Percentiles rank a stretch among this genome's conserved stretches.
Evolutionary conservation across 768 basidiomycete species (phyloP).

Genomic region (Vararia minispora): DNA sequence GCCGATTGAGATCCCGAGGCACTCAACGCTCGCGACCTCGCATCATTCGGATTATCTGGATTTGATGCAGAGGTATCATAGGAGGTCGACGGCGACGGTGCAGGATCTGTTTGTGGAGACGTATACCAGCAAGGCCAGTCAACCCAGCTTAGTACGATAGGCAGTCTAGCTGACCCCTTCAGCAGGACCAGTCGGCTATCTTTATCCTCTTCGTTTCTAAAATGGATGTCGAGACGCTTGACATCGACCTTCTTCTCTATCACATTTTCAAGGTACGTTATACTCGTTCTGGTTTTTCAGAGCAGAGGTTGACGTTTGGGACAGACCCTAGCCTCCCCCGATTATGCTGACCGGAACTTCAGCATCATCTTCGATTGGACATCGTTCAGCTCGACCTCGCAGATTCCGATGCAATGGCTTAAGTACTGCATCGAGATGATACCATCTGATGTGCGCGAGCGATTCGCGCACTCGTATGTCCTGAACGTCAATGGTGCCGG

Average conservation of each 20-base stretch:
- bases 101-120: conserved; percentile 56
- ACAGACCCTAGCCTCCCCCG: conserved; percentile 41
- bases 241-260: conserved; percentile 68
- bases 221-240: conserved; percentile 70
- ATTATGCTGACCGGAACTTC: conserved; percentile 38
- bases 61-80: conserved; percentile 52
- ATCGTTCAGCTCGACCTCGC: conserved; percentile 59
- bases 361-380: conserved; percentile 80
- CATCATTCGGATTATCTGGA: conserved; percentile 58
- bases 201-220: conserved; percentile 59
- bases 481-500: conserved; percentile 65
- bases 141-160: not conserved
- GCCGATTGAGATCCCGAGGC: conserved; percentile 52
- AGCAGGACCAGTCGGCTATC: conserved; percentile 31
- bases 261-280: conserved; percentile 59
- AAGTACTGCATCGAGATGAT: conserved; percentile 69
- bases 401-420: conserved; percentile 74
- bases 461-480: conserved; percentile 53
- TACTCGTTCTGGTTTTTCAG: not conserved
- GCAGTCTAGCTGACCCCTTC: not conserved
- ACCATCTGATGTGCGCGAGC: conserved; percentile 54
- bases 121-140: conserved; percentile 32
- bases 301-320: not conserved
- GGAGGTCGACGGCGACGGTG: conserved; percentile 50
- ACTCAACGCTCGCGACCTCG: conserved; percentile 34